Percentiles rank a stretch among this genome's conserved stretches.
phyloP scores from a whole-genome alignment of 306 rosid genomes.

The Trifolium repens region DNA sequence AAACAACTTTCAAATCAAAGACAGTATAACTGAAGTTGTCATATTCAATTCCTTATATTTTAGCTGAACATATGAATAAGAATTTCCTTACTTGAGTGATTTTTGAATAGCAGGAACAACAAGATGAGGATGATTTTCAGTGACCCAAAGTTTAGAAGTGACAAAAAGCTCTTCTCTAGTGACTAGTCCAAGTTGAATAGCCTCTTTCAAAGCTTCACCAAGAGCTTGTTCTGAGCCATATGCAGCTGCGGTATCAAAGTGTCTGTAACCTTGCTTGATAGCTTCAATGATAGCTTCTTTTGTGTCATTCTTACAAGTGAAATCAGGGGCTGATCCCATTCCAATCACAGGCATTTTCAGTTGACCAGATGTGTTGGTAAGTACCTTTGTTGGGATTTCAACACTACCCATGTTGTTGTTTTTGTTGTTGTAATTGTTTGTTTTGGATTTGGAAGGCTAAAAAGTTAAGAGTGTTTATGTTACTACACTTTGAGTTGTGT shows the following conservation, averaged over 20 bases:
- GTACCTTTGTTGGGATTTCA: conserved; percentile 41
- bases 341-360: conserved; percentile 48
- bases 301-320: conserved; percentile 51
- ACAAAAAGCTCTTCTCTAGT: conserved; percentile 51
- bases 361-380: conserved; percentile 6
- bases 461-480: not conserved
- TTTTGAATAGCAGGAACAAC: conserved; percentile 47
- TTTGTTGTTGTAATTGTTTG: not conserved
- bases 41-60: no score
- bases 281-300: conserved; percentile 52
- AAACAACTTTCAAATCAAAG: no score
- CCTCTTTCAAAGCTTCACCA: conserved; percentile 52
- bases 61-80: not conserved
- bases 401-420: conserved; percentile 19
- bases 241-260: conserved; percentile 55
- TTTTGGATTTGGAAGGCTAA: not conserved
- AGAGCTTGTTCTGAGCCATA: conserved; percentile 52
- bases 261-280: conserved; percentile 53
- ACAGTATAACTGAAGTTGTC: no score
- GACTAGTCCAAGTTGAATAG: conserved; percentile 44
- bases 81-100: conserved; percentile 41
- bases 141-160: conserved; percentile 62
- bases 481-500: not conserved
- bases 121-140: conserved; percentile 51
- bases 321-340: conserved; percentile 59